Conservation (phyloP, 2,329 filamentous ascomycete species). For the Trichophyton simii region DNA sequence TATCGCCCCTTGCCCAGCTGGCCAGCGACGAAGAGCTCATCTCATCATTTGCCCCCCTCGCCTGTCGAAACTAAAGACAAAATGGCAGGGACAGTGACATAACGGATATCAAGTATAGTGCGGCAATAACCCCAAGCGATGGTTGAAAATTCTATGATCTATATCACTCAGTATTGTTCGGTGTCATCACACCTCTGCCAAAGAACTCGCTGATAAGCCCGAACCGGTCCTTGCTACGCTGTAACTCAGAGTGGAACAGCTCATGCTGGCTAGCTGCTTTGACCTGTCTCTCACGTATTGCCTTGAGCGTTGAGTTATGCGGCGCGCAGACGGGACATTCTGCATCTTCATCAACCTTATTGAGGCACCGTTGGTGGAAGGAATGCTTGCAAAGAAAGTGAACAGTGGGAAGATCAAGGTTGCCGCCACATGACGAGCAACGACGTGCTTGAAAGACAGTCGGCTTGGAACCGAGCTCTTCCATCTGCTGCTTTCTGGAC, state of each 20-base stretch:
- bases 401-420: slow-evolving; percentile 75
- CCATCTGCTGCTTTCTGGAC: slow-evolving; percentile 64
- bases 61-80: too few species aligned
- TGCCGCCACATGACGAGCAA: slow-evolving; percentile 67
- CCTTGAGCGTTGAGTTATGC: slow-evolving; percentile 76
- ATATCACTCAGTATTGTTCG: slow-evolving; percentile 11
- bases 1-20: too few species aligned
- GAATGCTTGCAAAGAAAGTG: slow-evolving; percentile 96
- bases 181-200: slow-evolving; percentile 75
- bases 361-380: slow-evolving; percentile 86
- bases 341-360: slow-evolving; percentile 49
- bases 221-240: slow-evolving; percentile 68
- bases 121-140: too few species aligned
- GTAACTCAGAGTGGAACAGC: slow-evolving; percentile 70
- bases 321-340: slow-evolving; percentile 80
- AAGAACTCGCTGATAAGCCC: slow-evolving; percentile 92
- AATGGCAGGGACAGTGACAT: too few species aligned
- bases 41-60: too few species aligned
- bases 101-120: too few species aligned
- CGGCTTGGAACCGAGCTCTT: slow-evolving; percentile 64
- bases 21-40: too few species aligned
- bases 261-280: slow-evolving; percentile 82
- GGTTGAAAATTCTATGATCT: neutral
- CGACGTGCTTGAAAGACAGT: slow-evolving; percentile 82
- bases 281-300: slow-evolving; percentile 73